Conservation (phyloP, 345 rosid species). For the Aethionema arabicum region DNA sequence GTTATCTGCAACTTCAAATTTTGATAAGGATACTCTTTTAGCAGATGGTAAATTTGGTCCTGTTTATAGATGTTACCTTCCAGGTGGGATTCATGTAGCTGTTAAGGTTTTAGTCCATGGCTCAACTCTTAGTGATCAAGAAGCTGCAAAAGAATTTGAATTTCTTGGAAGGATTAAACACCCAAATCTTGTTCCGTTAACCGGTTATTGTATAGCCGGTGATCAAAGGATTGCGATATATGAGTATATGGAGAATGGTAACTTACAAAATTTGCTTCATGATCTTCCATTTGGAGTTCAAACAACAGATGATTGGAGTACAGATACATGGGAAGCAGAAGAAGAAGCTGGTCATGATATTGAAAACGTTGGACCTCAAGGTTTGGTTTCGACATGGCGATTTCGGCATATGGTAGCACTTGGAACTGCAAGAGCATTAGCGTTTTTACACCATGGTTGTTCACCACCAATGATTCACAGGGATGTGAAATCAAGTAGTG, state of each 20-base stretch:
- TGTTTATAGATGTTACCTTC: slow-evolving; percentile 85
- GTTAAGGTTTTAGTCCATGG: slow-evolving; percentile 89
- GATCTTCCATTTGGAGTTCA: slow-evolving; percentile 88
- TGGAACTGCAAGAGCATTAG: slow-evolving; percentile 87
- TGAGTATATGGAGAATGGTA: slow-evolving; percentile 96
- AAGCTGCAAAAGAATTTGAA: slow-evolving; percentile 89
- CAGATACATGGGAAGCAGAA: slow-evolving; percentile 76
- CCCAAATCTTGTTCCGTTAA: slow-evolving; percentile 83
- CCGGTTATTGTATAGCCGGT: slow-evolving; percentile 90
- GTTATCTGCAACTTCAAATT: slow-evolving; percentile 79
- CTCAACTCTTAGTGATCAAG: slow-evolving; percentile 82
- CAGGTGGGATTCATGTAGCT: slow-evolving; percentile 93
- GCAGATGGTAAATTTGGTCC: slow-evolving; percentile 96
- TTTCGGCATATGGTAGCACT: slow-evolving; percentile 84
- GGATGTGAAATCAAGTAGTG: slow-evolving; percentile 87
- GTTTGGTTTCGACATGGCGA: slow-evolving; percentile 67
- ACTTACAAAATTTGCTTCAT: slow-evolving; percentile 82
- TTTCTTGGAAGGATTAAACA: slow-evolving; percentile 87
- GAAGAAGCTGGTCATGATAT: slow-evolving; percentile 54
- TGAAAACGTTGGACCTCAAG: slow-evolving; percentile 62
- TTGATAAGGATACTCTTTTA: slow-evolving; percentile 81
- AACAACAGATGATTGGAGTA: slow-evolving; percentile 81
- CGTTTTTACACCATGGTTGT: slow-evolving; percentile 95
- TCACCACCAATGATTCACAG: slow-evolving; percentile 82
- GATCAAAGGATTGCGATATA: slow-evolving; percentile 93